Evolutionary conservation across 1,284 basidiomycete genomes (phyloP).

Genomic region (Malassezia nana): DNA sequence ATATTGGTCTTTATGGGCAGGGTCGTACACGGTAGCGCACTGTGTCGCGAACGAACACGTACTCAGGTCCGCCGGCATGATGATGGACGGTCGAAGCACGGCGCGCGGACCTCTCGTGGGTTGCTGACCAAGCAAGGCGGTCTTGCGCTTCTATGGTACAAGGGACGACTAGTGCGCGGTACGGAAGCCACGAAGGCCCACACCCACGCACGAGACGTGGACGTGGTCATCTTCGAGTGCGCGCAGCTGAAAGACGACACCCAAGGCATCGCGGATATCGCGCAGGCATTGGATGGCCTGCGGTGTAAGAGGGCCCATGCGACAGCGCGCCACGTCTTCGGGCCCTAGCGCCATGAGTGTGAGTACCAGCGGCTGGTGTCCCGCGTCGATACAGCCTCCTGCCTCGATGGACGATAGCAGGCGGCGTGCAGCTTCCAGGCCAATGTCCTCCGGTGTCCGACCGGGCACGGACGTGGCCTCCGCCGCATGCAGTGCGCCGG

Average conservation of each 20-base stretch:
- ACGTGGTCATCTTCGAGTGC: slow-evolving; percentile 14
- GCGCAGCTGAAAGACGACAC: slow-evolving; percentile 55
- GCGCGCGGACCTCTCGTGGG: too few relatives aligned
- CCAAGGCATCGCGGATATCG: slow-evolving; percentile 72
- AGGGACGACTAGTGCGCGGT: slow-evolving; percentile 15
- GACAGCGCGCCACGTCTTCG: slow-evolving; percentile 83
- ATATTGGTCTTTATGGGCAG: slow-evolving; percentile 84
- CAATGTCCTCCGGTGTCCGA: slow-evolving; percentile 74
- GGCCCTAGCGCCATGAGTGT: slow-evolving; percentile 88
- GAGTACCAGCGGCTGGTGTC: slow-evolving; percentile 78
- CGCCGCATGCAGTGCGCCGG: slow-evolving; percentile 73
- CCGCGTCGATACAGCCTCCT: slow-evolving; percentile 81
- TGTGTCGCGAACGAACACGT: slow-evolving; percentile 58
- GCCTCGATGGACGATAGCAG: slow-evolving; percentile 68
- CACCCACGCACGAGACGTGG: slow-evolving; percentile 35
- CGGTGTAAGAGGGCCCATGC: slow-evolving; percentile 67
- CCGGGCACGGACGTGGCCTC: slow-evolving; percentile 57
- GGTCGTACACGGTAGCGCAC: slow-evolving; percentile 78
- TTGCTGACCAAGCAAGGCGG: background rate
- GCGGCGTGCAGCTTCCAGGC: slow-evolving; percentile 64
- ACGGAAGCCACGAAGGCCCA: slow-evolving; percentile 37
- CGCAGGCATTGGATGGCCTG: slow-evolving; percentile 76
- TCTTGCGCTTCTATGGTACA: background rate
- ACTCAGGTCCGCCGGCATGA: slow-evolving; percentile 3
- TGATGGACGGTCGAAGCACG: too few relatives aligned